Percentiles rank a stretch among this genome's conserved stretches.
Conservation (phyloP, 1,139 yeast species). For the Candida sanyaensis region DNA sequence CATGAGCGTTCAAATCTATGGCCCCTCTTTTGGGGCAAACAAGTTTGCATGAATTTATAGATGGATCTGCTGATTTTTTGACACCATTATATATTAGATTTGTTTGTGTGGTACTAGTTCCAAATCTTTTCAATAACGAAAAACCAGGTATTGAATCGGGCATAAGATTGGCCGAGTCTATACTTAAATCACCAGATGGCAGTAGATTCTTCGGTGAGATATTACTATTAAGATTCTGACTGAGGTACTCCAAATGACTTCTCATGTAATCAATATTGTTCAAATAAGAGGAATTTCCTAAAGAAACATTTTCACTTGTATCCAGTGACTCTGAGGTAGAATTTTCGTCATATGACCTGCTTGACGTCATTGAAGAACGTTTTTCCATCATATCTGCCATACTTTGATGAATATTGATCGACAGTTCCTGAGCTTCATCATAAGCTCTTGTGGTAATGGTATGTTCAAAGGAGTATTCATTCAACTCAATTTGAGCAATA, state of each 20-base stretch:
- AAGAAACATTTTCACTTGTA: constrained; percentile 12
- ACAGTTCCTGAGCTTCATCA: constrained; percentile 1
- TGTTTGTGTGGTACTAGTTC: constrained; percentile 16
- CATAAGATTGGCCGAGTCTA: constrained; percentile 19
- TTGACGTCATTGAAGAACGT: constrained; percentile 6
- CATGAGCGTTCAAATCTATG: constrained; percentile 17
- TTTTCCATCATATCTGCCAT: constrained; percentile 12
- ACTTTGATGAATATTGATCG: constrained; percentile 11
- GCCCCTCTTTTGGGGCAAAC: not conserved
- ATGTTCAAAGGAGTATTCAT: constrained; percentile 10
- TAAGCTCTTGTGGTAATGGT: constrained; percentile 9
- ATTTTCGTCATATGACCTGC: constrained; percentile 5
- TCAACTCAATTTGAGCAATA: constrained; percentile 3
- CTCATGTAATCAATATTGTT: constrained; percentile 27
- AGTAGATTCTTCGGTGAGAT: constrained; percentile 6
- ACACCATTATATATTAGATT: constrained; percentile 22
- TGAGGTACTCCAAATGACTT: constrained; percentile 25
- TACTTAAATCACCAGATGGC: constrained; percentile 12
- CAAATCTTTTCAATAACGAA: constrained; percentile 22
- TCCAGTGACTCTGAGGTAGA: constrained; percentile 11
- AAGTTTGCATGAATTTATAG: not conserved
- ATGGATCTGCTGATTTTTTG: constrained; percentile 6
- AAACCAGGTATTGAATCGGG: constrained; percentile 26
- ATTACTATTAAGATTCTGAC: constrained; percentile 16
- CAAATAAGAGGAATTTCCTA: constrained; percentile 22